phyloP scores from a whole-genome alignment of 1,284 basidiomycete genomes.

The Ceratobasidium sp. region DNA sequence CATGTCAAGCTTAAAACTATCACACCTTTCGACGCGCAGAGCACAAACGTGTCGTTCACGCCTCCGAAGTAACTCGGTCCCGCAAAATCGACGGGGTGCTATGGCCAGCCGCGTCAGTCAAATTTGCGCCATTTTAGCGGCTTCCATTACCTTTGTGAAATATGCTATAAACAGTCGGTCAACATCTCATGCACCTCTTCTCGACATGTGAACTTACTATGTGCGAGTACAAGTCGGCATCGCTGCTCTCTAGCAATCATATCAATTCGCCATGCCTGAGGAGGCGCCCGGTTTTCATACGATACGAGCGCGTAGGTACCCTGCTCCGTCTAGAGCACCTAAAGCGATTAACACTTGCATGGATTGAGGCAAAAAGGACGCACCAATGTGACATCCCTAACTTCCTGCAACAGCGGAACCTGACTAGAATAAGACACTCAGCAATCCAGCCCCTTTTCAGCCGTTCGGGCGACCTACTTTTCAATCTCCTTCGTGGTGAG shows the following conservation, averaged over 20 bases:
- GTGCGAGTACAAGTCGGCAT: slow-evolving; percentile 9
- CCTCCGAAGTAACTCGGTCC: slow-evolving; percentile 42
- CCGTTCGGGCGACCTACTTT: slow-evolving; percentile 63
- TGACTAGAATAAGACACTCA: slow-evolving; percentile 61
- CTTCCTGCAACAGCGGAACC: slow-evolving; percentile 80
- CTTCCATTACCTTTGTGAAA: neutral
- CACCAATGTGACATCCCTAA: slow-evolving; percentile 78
- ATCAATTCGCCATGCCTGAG: slow-evolving; percentile 82
- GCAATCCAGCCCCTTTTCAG: neutral
- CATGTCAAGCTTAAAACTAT: neutral
- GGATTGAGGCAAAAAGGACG: slow-evolving; percentile 64
- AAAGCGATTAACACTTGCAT: slow-evolving; percentile 64
- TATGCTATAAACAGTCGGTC: neutral
- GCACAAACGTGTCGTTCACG: slow-evolving; percentile 37
- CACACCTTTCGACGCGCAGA: slow-evolving; percentile 39
- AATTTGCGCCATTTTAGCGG: neutral
- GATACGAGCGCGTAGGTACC: slow-evolving; percentile 76
- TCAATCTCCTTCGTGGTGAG: slow-evolving; percentile 72
- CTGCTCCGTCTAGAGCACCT: slow-evolving; percentile 54
- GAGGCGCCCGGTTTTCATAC: slow-evolving; percentile 81
- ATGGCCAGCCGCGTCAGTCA: neutral
- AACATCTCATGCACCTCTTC: too few species aligned
- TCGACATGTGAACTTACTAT: too few species aligned
- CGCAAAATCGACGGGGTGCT: slow-evolving; percentile 39
- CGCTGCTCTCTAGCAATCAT: slow-evolving; percentile 56